Evolutionary conservation across 1,139 yeast genomes (phyloP).

Genomic region (Protomyces inouyei): DNA sequence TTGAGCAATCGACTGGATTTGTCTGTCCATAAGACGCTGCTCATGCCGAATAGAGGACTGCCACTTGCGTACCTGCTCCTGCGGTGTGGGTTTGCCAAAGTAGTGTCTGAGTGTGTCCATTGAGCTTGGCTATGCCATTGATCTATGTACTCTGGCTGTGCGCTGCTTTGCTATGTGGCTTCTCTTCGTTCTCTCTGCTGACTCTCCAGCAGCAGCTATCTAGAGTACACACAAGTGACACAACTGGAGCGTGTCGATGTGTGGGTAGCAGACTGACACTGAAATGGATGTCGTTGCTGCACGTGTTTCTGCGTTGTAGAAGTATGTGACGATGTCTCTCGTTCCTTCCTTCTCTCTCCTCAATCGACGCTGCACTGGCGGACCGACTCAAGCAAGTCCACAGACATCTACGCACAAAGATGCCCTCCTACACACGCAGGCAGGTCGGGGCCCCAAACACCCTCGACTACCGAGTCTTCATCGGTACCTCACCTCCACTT

Average conservation of each 20-base stretch:
- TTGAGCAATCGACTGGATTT: constrained; percentile 55
- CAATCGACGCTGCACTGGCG: constrained; percentile 6
- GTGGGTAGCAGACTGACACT: no score
- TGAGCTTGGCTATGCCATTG: background rate
- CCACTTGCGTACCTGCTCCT: constrained; percentile 52
- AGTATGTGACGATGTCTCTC: no score
- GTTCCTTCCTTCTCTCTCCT: background rate
- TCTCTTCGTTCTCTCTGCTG: background rate
- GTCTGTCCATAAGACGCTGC: constrained; percentile 76
- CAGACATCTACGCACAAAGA: constrained; percentile 6
- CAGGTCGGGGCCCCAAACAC: constrained; percentile 86
- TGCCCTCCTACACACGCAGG: constrained; percentile 41
- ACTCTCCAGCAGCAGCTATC: background rate
- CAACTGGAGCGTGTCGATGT: no score
- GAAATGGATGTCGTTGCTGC: no score
- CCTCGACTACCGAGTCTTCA: constrained; percentile 69
- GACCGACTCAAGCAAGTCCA: constrained; percentile 1
- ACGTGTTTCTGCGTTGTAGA: no score
- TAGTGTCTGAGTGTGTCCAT: constrained; percentile 27
- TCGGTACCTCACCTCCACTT: constrained; percentile 38
- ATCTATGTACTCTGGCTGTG: background rate
- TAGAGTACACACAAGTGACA: background rate
- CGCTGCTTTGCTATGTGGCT: background rate
- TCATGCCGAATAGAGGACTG: constrained; percentile 77
- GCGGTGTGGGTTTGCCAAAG: constrained; percentile 28